Base-by-base conservation (phyloP, 1,284 basidiomycete species). In the Irpex sp. region DNA sequence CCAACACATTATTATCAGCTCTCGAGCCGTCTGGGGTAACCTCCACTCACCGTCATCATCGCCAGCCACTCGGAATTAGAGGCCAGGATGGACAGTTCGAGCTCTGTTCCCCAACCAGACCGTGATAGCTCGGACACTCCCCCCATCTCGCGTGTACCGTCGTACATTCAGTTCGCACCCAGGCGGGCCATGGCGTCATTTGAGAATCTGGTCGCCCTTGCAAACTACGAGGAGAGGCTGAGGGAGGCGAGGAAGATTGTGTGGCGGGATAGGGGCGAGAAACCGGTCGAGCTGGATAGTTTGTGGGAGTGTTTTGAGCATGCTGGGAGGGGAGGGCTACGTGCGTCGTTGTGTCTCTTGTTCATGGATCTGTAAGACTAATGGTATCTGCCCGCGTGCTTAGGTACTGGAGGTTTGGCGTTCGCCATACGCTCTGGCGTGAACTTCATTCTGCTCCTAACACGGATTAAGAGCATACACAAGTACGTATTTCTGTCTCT, bases 191-290 rank as follows among this genome's bases (percentile, higher is more conserved):
- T 89, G 75, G 79, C 83, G 4, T 92, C 89, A 0, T 92, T 92
- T 67, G 90, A 93, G 70, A 93, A 93, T 70, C 76, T 93, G 7
- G 89, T 93, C 57, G 89, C 86, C 15, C 81, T 93, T 55, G 90
- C 90, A 8, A 92, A 93, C 71, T 87, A 92, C 72, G 90, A 92
- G 69, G 86, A 90, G 63, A 77, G 83, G 1, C 78, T 93, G 47
- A 82, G 78, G 63, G 88, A 88, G 62, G 89, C 92, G 0, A 79
- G 85, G 51, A 88, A 84, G 71, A 88, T 94, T 70, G 86, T 97
- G 1, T 97, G 94, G 93, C 81, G 94, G 39, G 87, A 91, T 67
- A 79, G 85, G 67, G 93, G 92, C 3, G 90, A 95, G 75, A 86
- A 87, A 47, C 86, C 87, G 0, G 83, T 85, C 1, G 86, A 93